Evolutionary conservation across 345 rosid genomes (phyloP).

Genomic region (Acer negundo): DNA sequence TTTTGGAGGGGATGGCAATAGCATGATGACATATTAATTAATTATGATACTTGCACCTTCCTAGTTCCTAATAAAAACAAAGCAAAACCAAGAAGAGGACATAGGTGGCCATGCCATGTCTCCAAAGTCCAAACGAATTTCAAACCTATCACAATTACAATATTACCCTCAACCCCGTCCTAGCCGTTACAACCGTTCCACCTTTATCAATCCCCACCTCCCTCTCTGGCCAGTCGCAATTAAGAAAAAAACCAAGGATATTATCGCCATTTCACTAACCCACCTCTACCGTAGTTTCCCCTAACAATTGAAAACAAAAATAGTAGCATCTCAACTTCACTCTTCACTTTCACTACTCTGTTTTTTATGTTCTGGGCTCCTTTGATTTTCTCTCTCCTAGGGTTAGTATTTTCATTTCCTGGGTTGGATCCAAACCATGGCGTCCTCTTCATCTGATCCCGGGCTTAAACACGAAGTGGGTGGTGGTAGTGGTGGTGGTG

Average conservation of each 20-base stretch:
- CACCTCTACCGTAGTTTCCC: constrained; percentile 15
- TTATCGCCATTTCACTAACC: constrained; percentile 21
- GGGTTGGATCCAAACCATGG: constrained; percentile 40
- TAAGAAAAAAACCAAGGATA: constrained; percentile 22
- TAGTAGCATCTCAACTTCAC: constrained; percentile 3
- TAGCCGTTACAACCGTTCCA: constrained; percentile 58
- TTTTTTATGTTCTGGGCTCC: constrained; percentile 21
- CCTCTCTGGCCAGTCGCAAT: constrained; percentile 24
- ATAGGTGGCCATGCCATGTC: constrained; percentile 23
- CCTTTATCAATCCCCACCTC: neutral
- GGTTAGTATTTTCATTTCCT: constrained; percentile 21
- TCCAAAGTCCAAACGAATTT: constrained; percentile 30
- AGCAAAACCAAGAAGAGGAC: neutral
- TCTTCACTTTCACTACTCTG: constrained; percentile 18
- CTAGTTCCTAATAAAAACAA: too few species aligned
- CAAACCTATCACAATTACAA: constrained; percentile 18
- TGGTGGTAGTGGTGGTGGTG: constrained; percentile 47
- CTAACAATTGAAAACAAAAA: constrained; percentile 6
- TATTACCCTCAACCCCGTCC: constrained; percentile 27
- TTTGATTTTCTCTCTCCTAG: constrained; percentile 37
- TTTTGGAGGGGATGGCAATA: too few species aligned
- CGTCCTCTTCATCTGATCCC: constrained; percentile 86
- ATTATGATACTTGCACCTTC: too few species aligned
- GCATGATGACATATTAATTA: too few species aligned
- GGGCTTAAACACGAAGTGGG: constrained; percentile 67